phyloP scores from a whole-genome alignment of 352 stramenopile genomes.

The Thalassiosira hispida region DNA sequence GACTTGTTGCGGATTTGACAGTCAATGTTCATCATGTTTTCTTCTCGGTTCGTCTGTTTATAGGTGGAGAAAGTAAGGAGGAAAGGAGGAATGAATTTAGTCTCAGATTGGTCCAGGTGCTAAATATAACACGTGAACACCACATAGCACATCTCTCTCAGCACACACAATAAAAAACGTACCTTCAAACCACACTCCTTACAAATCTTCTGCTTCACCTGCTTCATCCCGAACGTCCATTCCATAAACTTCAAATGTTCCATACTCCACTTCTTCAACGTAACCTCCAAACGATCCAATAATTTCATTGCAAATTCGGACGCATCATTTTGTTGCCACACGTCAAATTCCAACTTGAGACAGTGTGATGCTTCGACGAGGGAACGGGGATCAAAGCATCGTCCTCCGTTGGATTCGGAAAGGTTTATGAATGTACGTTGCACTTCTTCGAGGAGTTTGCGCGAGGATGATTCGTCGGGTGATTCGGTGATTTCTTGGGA shows the following conservation, averaged over 20 bases:
- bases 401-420: conserved; percentile 63
- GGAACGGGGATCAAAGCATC: conserved; percentile 86
- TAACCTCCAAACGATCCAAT: conserved; percentile 96
- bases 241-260: conserved; percentile 81
- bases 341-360: conserved; percentile 92
- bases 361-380: conserved; percentile 88
- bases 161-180: too few relatives aligned
- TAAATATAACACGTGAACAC: too few relatives aligned
- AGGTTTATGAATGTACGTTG: conserved; percentile 90
- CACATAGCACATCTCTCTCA: too few relatives aligned
- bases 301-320: conserved; percentile 99
- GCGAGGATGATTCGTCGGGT: conserved; percentile 76
- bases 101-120: neutral
- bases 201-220: conserved; percentile 87
- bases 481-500: conserved; percentile 27
- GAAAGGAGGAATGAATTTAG: conserved; percentile 1
- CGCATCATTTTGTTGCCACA: conserved; percentile 99
- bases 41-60: conserved; percentile 92
- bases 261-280: conserved; percentile 89
- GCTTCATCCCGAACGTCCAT: conserved; percentile 84
- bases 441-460: conserved; percentile 87
- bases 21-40: conserved; percentile 97
- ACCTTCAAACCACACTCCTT: conserved; percentile 87
- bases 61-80: conserved; percentile 83
- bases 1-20: conserved; percentile 98